These are phyloP conservation scores for Cucurbita maxima DNA, from an alignment of 306 rosid genomes.

Conservation along the genomic window DNA sequence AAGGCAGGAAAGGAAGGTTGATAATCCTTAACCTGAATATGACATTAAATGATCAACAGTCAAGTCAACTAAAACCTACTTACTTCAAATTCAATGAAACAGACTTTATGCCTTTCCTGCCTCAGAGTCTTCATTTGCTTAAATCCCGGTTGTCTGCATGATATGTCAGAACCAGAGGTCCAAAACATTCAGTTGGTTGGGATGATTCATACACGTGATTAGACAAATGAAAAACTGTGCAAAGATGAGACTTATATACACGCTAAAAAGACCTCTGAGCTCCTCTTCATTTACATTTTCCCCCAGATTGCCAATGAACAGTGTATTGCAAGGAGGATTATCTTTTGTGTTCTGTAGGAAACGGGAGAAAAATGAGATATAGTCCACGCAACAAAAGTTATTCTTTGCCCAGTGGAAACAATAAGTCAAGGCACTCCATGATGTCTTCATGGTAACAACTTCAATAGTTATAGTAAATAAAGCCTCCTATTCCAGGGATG, in stretches of 20 bases:
- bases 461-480: not conserved
- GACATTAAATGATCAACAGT: not conserved
- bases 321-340: constrained; percentile 97
- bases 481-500: not conserved
- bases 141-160: constrained; percentile 86
- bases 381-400: not conserved
- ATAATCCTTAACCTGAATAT: not conserved
- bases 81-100: constrained; percentile 98
- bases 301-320: constrained; percentile 95
- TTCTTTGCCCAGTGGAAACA: not conserved
- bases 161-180: constrained; percentile 10
- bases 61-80: constrained; percentile 17
- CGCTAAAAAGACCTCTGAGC: constrained; percentile 79
- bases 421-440: not conserved
- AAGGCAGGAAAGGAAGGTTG: not conserved
- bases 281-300: constrained; percentile 96
- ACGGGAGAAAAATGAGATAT: not conserved
- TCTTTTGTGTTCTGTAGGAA: constrained; percentile 81
- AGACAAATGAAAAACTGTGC: not conserved
- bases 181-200: not conserved
- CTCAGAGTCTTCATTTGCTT: constrained; percentile 97
- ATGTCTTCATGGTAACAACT: not conserved
- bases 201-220: not conserved
- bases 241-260: constrained; percentile 40
- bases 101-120: constrained; percentile 98